Conservation (phyloP, 345 rosid genomes). For the Murraya paniculata region DNA sequence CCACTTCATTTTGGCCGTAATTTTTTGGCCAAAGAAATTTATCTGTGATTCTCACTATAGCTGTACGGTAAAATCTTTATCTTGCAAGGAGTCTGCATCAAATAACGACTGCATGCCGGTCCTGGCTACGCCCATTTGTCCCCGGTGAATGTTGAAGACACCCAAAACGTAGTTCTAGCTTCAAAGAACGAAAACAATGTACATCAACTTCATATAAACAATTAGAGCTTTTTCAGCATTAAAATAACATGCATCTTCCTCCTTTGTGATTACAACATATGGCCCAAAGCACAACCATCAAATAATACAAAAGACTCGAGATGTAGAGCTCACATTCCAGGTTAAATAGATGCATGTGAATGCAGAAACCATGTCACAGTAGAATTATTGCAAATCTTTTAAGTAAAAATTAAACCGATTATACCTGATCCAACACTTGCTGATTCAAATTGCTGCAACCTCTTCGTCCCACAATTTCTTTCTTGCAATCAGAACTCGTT, state of each 20-base stretch:
- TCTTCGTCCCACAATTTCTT: conserved; percentile 60
- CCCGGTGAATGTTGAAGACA: background rate
- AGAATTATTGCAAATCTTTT: background rate
- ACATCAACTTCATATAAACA: background rate
- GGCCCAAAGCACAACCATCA: background rate
- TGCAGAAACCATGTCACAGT: background rate
- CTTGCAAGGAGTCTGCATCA: background rate
- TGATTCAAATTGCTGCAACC: conserved; percentile 17
- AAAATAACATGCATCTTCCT: background rate
- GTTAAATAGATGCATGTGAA: background rate
- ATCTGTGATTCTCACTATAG: background rate
- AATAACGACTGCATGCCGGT: background rate
- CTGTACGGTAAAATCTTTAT: background rate
- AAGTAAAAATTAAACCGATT: background rate
- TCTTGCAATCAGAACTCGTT: conserved; percentile 72
- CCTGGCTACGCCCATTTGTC: background rate
- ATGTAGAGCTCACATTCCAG: background rate
- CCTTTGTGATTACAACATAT: background rate
- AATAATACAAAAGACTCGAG: background rate
- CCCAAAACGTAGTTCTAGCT: background rate
- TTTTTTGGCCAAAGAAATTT: background rate
- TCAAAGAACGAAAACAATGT: background rate
- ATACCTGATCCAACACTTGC: conserved; percentile 7
- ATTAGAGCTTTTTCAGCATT: background rate
- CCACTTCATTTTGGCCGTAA: background rate